These are phyloP conservation scores for Aspergillus sp. DNA, from an alignment of 2,329 filamentous ascomycete species.

Conservation along the genomic window DNA sequence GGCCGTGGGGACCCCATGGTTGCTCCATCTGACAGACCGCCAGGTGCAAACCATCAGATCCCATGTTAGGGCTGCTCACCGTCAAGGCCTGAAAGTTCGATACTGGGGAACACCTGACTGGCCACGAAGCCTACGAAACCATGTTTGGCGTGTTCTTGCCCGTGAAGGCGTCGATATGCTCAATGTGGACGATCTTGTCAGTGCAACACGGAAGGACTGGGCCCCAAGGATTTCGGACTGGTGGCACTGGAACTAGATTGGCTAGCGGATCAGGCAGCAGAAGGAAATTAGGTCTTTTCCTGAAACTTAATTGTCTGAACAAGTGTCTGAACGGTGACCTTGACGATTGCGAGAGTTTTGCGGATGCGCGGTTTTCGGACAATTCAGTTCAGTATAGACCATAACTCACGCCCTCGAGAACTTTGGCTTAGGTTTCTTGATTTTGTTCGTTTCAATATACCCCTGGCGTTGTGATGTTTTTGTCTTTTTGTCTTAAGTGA, in stretches of 20 bases:
- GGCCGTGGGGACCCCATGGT: conserved; percentile 52
- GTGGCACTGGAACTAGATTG: conserved; percentile 22
- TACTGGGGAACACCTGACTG: conserved; percentile 60
- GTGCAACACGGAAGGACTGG: conserved; percentile 52
- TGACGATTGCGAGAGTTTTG: background rate
- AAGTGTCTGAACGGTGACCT: background rate
- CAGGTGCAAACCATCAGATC: conserved; percentile 51
- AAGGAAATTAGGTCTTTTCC: background rate
- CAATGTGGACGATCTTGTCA: conserved; percentile 58
- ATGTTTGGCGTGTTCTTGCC: conserved; percentile 55
- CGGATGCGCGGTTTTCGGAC: background rate
- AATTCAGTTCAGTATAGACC: background rate
- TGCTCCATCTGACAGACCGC: conserved; percentile 45
- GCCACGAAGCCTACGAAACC: conserved; percentile 55
- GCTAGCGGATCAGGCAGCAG: background rate
- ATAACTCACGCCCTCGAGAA: background rate
- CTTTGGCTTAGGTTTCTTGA: background rate
- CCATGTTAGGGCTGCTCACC: conserved; percentile 54
- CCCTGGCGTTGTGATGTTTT: background rate
- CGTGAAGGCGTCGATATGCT: conserved; percentile 57
- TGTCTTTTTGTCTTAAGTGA: background rate
- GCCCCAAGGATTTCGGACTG: conserved; percentile 33
- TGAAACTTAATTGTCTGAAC: background rate
- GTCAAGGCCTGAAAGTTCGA: conserved; percentile 53
- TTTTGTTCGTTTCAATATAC: conserved; percentile 7